A percentile compares a stretch with the other conserved stretches of the same genome.
Evolutionary conservation across 805 yeast genomes (phyloP).

Genomic region (Metschnikowia gruessii): DNA sequence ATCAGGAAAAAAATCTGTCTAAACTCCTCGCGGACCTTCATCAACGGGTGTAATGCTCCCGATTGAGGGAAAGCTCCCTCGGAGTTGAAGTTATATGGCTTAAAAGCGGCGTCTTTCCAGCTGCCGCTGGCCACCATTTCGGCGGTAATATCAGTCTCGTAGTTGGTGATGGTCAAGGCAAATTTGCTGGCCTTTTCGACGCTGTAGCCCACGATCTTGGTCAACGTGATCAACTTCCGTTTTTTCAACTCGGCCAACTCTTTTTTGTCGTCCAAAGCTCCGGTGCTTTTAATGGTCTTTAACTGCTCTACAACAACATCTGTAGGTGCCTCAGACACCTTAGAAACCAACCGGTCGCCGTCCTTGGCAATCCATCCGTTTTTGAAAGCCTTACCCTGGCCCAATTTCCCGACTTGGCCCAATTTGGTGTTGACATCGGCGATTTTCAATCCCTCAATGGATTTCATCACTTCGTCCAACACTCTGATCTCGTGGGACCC

Average conservation of each 20-base stretch:
- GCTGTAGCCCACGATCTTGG: slow-evolving; percentile 71
- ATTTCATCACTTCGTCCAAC: slow-evolving; percentile 65
- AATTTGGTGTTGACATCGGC: slow-evolving; percentile 67
- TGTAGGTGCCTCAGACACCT: slow-evolving; percentile 52
- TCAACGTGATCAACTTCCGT: slow-evolving; percentile 76
- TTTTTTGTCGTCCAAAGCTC: slow-evolving; percentile 58
- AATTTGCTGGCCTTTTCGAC: slow-evolving; percentile 83
- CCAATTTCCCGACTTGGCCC: slow-evolving; percentile 84
- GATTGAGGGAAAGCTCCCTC: slow-evolving; percentile 84
- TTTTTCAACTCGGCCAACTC: slow-evolving; percentile 84
- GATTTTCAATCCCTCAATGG: slow-evolving; percentile 78
- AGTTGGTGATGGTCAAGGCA: slow-evolving; percentile 70
- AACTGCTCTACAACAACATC: slow-evolving; percentile 70
- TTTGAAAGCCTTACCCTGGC: slow-evolving; percentile 97
- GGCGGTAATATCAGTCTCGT: slow-evolving; percentile 90
- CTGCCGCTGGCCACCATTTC: slow-evolving; percentile 84
- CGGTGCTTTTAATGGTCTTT: slow-evolving; percentile 52
- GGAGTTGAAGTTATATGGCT: slow-evolving; percentile 93
- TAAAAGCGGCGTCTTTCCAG: slow-evolving; percentile 83
- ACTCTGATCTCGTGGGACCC: slow-evolving; percentile 93
- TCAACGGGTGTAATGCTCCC: slow-evolving; percentile 96
- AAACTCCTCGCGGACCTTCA: slow-evolving; percentile 96
- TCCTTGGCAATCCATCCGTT: slow-evolving; percentile 94
- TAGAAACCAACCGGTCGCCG: slow-evolving; percentile 72
- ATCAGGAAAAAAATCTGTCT: slow-evolving; percentile 95